A percentile compares a stretch with the other conserved stretches of the same genome.
phyloP scores from a whole-genome alignment of 2,329 filamentous ascomycete genomes.

The Thelonectria rubi region DNA sequence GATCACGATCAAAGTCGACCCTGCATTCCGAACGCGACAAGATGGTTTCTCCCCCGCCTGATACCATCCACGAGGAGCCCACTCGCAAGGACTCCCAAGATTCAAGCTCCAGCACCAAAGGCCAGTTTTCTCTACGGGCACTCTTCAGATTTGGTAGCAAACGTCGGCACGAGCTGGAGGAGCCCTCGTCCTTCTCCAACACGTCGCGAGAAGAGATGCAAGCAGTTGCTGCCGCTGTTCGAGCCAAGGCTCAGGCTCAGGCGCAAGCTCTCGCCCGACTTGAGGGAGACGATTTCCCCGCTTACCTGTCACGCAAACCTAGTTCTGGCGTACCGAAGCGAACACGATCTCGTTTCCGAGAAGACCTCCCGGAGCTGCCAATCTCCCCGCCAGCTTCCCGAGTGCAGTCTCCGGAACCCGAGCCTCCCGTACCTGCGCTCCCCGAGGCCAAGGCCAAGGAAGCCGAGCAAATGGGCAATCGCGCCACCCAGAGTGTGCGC shows the following conservation, averaged over 20 bases:
- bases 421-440: slow-evolving; percentile 51
- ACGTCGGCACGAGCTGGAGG: slow-evolving; percentile 49
- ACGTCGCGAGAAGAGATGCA: slow-evolving; percentile 88
- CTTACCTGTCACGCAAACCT: slow-evolving; percentile 45
- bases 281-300: slow-evolving; percentile 46
- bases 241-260: slow-evolving; percentile 44
- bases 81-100: slow-evolving; percentile 65
- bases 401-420: slow-evolving; percentile 78
- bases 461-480: slow-evolving; percentile 53
- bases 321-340: slow-evolving; percentile 70
- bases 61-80: slow-evolving; percentile 58
- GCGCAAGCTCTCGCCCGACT: slow-evolving; percentile 48
- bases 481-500: slow-evolving; percentile 46
- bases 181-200: slow-evolving; percentile 85
- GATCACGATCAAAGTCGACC: slow-evolving; percentile 61
- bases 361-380: slow-evolving; percentile 88
- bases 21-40: slow-evolving; percentile 53
- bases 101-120: slow-evolving; percentile 62
- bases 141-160: slow-evolving; percentile 77
- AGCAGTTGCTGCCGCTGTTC: slow-evolving; percentile 43
- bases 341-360: slow-evolving; percentile 89
- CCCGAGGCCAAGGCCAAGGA: slow-evolving; percentile 41
- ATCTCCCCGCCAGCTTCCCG: slow-evolving; percentile 86
- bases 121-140: slow-evolving; percentile 69
- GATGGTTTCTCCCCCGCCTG: slow-evolving; percentile 47